Evolutionary conservation across 768 basidiomycete genomes (phyloP).

Genomic region (Mycena crocata): DNA sequence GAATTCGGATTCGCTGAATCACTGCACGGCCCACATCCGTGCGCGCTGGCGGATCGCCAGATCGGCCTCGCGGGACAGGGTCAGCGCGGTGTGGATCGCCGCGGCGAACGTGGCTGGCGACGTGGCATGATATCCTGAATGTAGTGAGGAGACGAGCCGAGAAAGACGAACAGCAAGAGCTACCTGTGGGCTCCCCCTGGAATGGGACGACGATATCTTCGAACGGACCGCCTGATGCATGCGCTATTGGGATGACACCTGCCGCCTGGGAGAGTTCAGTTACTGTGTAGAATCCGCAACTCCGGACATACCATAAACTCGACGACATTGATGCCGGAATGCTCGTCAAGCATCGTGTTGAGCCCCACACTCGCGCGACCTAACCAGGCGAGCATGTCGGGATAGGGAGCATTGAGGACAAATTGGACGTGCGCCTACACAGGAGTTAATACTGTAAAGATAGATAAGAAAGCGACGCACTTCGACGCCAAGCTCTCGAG

Average conservation of each 20-base stretch:
- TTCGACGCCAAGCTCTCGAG: conserved; percentile 70
- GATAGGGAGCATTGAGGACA: conserved; percentile 84
- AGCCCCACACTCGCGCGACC: conserved; percentile 84
- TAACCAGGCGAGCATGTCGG: conserved; percentile 76
- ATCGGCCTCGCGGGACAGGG: conserved; percentile 65
- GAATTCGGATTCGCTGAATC: conserved; percentile 84
- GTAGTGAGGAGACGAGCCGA: neutral
- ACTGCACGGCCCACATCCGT: conserved; percentile 73
- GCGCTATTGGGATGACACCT: conserved; percentile 90
- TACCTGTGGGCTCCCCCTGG: conserved; percentile 76
- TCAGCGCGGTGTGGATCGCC: conserved; percentile 72
- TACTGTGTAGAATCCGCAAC: conserved; percentile 8
- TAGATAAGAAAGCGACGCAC: conserved; percentile 51
- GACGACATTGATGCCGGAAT: conserved; percentile 98
- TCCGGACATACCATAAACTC: conserved; percentile 87
- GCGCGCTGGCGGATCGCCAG: conserved; percentile 76
- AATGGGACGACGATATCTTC: conserved; percentile 91
- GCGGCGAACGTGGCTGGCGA: conserved; percentile 73
- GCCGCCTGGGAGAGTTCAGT: conserved; percentile 74
- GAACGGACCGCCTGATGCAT: conserved; percentile 93
- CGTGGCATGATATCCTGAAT: conserved; percentile 82
- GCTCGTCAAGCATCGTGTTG: conserved; percentile 98
- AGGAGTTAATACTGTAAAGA: neutral
- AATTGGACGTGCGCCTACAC: conserved; percentile 67
- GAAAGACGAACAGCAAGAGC: conserved; percentile 17